phyloP scores from a whole-genome alignment of 2,329 filamentous ascomycete genomes.

The Aspergillus phoenicis region DNA sequence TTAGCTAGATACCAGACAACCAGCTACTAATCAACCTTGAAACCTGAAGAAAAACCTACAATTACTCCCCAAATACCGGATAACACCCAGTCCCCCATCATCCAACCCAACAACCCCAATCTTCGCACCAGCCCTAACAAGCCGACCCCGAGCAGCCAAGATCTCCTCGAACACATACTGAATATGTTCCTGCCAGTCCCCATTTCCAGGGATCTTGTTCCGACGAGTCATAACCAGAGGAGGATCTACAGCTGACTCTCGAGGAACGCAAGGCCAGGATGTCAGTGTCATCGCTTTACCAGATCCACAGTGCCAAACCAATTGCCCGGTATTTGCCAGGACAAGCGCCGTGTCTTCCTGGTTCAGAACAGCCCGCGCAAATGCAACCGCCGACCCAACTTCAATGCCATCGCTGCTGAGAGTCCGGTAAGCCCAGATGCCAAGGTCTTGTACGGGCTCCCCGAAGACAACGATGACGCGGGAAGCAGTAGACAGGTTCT shows the following conservation, averaged over 20 bases:
- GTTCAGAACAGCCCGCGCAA: constrained; percentile 55
- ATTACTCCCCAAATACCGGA: constrained; percentile 61
- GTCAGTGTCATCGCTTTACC: constrained; percentile 61
- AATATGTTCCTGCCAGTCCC: constrained; percentile 63
- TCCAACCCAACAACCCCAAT: constrained; percentile 73
- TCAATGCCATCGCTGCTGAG: constrained; percentile 66
- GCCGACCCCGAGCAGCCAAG: constrained; percentile 45
- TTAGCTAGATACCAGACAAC: not conserved
- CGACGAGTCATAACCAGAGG: constrained; percentile 54
- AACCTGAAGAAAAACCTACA: constrained; percentile 45
- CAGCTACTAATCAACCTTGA: not conserved
- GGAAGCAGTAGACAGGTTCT: constrained; percentile 57
- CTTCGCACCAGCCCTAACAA: constrained; percentile 54
- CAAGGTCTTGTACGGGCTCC: constrained; percentile 71
- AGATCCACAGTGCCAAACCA: constrained; percentile 72
- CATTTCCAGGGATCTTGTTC: constrained; percentile 67
- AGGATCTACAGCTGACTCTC: constrained; percentile 64
- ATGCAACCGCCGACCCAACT: constrained; percentile 68
- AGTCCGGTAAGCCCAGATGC: constrained; percentile 71
- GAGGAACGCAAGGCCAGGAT: constrained; percentile 62
- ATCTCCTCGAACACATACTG: constrained; percentile 67
- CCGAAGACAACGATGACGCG: constrained; percentile 76
- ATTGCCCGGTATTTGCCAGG: constrained; percentile 75
- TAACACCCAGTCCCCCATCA: constrained; percentile 62
- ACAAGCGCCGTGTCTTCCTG: constrained; percentile 54